Evolutionary conservation across 2,329 filamentous ascomycete genomes (phyloP).

Genomic region (Alternaria atra): DNA sequence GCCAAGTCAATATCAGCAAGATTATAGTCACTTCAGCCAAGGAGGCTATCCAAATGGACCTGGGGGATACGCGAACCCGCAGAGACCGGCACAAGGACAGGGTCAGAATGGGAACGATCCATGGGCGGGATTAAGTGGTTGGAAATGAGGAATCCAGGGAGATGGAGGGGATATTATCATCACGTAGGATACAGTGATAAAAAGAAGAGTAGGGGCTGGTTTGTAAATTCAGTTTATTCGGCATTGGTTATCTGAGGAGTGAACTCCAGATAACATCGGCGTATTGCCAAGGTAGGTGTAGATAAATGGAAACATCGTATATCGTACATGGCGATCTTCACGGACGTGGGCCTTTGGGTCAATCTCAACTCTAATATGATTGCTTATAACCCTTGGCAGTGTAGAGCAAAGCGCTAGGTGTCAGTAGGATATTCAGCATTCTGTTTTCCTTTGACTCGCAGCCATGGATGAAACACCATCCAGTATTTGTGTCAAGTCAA

Average conservation of each 20-base stretch:
- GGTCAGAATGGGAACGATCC: slow-evolving; percentile 61
- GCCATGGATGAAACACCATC: too few relatives aligned
- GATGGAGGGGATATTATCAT: not conserved
- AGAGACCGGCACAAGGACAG: slow-evolving; percentile 46
- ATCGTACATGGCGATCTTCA: not conserved
- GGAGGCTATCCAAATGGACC: slow-evolving; percentile 63
- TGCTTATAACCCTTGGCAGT: not conserved
- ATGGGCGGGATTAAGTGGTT: slow-evolving; percentile 75
- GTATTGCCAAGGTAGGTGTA: not conserved
- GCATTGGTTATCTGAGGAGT: not conserved
- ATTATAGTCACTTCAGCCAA: slow-evolving; percentile 62
- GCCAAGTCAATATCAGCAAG: slow-evolving; percentile 59
- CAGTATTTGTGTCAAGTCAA: too few relatives aligned
- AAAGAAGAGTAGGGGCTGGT: not conserved
- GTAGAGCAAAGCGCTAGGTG: not conserved
- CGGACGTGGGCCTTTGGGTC: not conserved
- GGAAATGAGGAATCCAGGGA: slow-evolving; percentile 62
- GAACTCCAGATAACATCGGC: not conserved
- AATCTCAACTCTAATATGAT: not conserved
- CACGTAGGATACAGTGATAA: not conserved
- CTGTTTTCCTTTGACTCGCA: too few relatives aligned
- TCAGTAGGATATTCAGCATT: not conserved
- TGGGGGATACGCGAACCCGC: slow-evolving; percentile 48
- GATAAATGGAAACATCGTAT: not conserved
- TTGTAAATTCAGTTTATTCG: not conserved